These are phyloP conservation scores for Xanthoconium purpureum DNA, from an alignment of 768 basidiomycete genomes.

Conservation along the genomic window DNA sequence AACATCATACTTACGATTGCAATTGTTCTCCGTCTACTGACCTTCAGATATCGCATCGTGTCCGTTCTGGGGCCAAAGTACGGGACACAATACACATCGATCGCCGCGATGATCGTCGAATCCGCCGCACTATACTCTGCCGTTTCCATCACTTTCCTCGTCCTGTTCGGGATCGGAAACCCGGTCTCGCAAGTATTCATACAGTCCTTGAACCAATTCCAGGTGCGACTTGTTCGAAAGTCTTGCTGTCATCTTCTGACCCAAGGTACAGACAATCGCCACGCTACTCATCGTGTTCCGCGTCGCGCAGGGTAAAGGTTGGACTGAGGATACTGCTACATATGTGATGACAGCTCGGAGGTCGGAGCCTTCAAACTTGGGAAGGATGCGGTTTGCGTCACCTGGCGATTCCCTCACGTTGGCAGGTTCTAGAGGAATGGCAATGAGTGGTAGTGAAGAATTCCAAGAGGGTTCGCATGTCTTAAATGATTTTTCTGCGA, in stretches of 20 bases:
- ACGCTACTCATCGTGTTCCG: constrained; percentile 10
- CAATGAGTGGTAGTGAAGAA: not conserved
- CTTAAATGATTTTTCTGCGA: not conserved
- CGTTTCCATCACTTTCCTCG: constrained; percentile 29
- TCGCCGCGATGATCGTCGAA: constrained; percentile 36
- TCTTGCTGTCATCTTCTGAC: not conserved
- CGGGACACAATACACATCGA: constrained; percentile 28
- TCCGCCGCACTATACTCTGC: constrained; percentile 31
- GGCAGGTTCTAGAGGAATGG: not conserved
- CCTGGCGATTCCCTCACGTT: not conserved
- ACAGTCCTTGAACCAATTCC: constrained; percentile 25
- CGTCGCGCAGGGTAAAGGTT: constrained; percentile 7
- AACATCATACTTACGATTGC: constrained; percentile 34
- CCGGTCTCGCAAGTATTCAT: constrained; percentile 29
- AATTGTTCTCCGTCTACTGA: constrained; percentile 30
- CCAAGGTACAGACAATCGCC: constrained; percentile 1
- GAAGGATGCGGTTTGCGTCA: not conserved
- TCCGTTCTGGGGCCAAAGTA: constrained; percentile 20
- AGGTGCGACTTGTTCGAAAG: constrained; percentile 13
- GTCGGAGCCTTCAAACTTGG: not conserved
- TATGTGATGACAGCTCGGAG: not conserved
- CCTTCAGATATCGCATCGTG: constrained; percentile 12
- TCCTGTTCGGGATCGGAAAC: constrained; percentile 21
- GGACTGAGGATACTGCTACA: not conserved
- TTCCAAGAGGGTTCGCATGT: not conserved